Evolutionary conservation across 495 filamentous ascomycete genomes (phyloP).

Genomic region (Peziza echinospora): DNA sequence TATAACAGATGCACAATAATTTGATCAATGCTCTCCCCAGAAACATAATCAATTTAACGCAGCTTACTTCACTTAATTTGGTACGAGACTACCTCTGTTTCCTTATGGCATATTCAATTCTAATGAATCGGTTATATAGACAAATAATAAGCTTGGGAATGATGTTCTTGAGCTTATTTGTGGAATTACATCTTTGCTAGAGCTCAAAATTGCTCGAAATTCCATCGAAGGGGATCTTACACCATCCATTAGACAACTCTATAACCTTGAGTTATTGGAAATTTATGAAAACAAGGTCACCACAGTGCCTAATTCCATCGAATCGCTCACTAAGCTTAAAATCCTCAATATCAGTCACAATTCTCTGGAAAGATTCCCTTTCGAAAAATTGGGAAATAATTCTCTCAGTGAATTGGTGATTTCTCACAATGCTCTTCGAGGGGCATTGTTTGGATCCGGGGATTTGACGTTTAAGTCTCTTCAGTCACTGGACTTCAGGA

Average conservation of each 20-base stretch:
- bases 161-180: slow-evolving; percentile 47
- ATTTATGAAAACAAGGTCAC: slow-evolving; percentile 61
- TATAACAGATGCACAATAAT: slow-evolving; percentile 30
- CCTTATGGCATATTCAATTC: no score
- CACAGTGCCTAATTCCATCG: slow-evolving; percentile 46
- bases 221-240: slow-evolving; percentile 42
- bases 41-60: slow-evolving; percentile 31
- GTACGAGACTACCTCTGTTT: slow-evolving; percentile 24
- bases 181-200: slow-evolving; percentile 45
- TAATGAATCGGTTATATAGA: slow-evolving; percentile 24
- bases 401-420: slow-evolving; percentile 52
- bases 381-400: slow-evolving; percentile 39
- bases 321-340: slow-evolving; percentile 40
- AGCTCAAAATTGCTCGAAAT: slow-evolving; percentile 69
- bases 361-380: slow-evolving; percentile 42
- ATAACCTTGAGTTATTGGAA: slow-evolving; percentile 56
- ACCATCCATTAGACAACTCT: slow-evolving; percentile 33
- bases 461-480: slow-evolving; percentile 38
- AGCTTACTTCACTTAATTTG: slow-evolving; percentile 59
- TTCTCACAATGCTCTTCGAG: slow-evolving; percentile 58
- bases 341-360: slow-evolving; percentile 63
- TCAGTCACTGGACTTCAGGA: slow-evolving; percentile 52
- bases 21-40: slow-evolving; percentile 44
- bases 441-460: slow-evolving; percentile 43
- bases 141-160: slow-evolving; percentile 57